A percentile compares a stretch with the other conserved stretches of the same genome.
Conservation (phyloP, 1,139 yeast genomes). For the Blastobotrys buckinghamii region DNA sequence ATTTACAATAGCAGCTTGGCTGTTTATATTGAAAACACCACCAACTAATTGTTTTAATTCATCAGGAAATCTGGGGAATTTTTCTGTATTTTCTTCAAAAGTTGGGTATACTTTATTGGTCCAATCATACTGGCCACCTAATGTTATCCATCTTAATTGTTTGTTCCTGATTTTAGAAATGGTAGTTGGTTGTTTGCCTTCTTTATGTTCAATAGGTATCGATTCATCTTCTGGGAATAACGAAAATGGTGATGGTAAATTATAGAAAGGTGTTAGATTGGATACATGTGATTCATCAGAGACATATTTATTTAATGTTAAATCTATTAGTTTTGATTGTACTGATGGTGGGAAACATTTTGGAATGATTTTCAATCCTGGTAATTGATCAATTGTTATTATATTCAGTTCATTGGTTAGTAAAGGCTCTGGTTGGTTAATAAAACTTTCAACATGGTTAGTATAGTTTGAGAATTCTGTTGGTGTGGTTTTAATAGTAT, state of each 20-base stretch:
- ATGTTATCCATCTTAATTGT: conserved; percentile 40
- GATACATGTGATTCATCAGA: conserved; percentile 32
- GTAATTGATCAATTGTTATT: conserved; percentile 26
- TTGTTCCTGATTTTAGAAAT: conserved; percentile 21
- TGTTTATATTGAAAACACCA: conserved; percentile 22
- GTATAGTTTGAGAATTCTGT: not conserved
- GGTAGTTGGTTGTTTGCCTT: conserved; percentile 15
- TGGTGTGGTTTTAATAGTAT: not conserved
- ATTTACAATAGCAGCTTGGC: conserved; percentile 42
- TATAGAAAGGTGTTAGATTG: conserved; percentile 35
- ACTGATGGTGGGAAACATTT: conserved; percentile 23
- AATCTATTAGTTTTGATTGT: conserved; percentile 29
- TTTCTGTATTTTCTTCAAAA: conserved; percentile 28
- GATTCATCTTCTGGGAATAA: conserved; percentile 16
- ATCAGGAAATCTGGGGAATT: conserved; percentile 36
- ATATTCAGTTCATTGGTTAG: not conserved
- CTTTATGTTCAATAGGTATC: conserved; percentile 13
- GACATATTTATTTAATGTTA: conserved; percentile 31
- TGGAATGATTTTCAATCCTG: conserved; percentile 33
- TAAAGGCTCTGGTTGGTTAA: not conserved
- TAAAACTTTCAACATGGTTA: not conserved
- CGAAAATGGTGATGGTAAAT: conserved; percentile 21
- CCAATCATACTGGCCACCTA: conserved; percentile 45
- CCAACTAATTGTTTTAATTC: conserved; percentile 26
- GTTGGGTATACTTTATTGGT: conserved; percentile 39